phyloP scores from a whole-genome alignment of 2,329 filamentous ascomycete species.

The Raffaelea albimanens region DNA sequence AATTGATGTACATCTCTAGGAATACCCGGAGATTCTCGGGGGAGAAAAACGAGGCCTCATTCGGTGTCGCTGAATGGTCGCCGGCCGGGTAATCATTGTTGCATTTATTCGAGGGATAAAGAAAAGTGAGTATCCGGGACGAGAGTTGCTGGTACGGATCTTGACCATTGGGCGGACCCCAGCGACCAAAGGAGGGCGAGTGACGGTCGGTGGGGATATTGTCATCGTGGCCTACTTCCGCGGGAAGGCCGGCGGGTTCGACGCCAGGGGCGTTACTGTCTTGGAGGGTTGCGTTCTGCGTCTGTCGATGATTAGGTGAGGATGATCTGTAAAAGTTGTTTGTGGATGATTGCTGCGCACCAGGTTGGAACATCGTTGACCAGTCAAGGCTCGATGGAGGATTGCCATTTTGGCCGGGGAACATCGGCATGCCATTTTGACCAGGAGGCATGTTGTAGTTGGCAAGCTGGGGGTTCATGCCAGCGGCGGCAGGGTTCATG shows the following conservation, averaged over 20 bases:
- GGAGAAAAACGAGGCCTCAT: conserved; percentile 52
- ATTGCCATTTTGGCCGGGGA: conserved; percentile 49
- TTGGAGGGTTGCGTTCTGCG: conserved; percentile 60
- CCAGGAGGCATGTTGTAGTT: conserved; percentile 54
- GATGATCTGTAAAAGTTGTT: conserved; percentile 18
- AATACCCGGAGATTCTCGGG: conserved; percentile 62
- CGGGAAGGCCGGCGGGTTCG: conserved; percentile 34
- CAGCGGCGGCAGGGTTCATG: conserved; percentile 36
- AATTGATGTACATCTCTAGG: conserved; percentile 61
- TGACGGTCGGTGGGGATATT: conserved; percentile 28
- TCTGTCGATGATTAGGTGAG: conserved; percentile 56
- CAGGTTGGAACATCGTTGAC: conserved; percentile 68
- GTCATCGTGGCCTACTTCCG: conserved; percentile 15
- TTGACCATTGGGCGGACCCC: conserved; percentile 35
- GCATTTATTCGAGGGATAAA: conserved; percentile 47
- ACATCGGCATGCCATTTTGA: conserved; percentile 57
- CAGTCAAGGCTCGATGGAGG: conserved; percentile 61
- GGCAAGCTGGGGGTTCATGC: conserved; percentile 43
- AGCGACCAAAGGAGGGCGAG: conserved; percentile 39
- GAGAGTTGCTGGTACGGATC: conserved; percentile 45
- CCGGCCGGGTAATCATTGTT: conserved; percentile 30
- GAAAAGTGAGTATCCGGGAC: conserved; percentile 46
- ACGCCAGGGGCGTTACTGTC: conserved; percentile 49
- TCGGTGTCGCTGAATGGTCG: conserved; percentile 38
- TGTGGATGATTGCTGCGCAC: conserved; percentile 58